Evolutionary conservation across 2,329 filamentous ascomycete genomes (phyloP).

Genomic region (Tolypocladium ophioglossoides): DNA sequence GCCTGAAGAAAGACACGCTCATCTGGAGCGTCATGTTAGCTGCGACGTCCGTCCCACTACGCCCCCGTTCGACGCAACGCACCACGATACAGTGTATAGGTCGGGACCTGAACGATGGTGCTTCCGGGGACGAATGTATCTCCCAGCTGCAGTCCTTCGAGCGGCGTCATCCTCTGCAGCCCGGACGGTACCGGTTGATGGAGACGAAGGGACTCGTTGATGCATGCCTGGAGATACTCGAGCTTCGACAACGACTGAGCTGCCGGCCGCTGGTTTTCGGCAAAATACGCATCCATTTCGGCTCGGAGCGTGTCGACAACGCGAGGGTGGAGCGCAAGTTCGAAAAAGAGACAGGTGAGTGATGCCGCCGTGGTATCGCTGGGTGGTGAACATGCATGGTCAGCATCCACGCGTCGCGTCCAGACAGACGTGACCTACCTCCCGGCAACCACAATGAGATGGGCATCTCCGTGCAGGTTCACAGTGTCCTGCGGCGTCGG

Average conservation of each 20-base stretch:
- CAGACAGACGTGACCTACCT: constrained; percentile 11
- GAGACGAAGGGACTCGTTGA: constrained; percentile 29
- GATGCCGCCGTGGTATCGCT: constrained; percentile 25
- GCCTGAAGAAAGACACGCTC: constrained; percentile 8
- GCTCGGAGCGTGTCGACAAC: constrained; percentile 19
- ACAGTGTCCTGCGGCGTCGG: constrained; percentile 10
- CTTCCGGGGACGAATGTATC: constrained; percentile 23
- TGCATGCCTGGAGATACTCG: constrained; percentile 21
- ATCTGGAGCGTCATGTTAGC: constrained; percentile 1
- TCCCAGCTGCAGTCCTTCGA: constrained; percentile 22
- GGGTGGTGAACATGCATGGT: neutral
- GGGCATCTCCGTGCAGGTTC: constrained; percentile 16
- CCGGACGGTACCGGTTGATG: constrained; percentile 25
- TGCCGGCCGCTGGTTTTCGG: constrained; percentile 1
- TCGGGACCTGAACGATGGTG: constrained; percentile 17
- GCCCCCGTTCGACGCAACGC: neutral
- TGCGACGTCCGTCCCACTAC: too few species aligned
- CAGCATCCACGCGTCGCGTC: neutral
- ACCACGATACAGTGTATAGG: constrained; percentile 6
- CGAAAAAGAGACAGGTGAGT: constrained; percentile 20
- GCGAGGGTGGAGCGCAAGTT: constrained; percentile 20
- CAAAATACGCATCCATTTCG: constrained; percentile 18
- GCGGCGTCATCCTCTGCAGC: constrained; percentile 23
- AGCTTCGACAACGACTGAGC: constrained; percentile 13
- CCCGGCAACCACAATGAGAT: constrained; percentile 20